Evolutionary conservation across 2,329 filamentous ascomycete species (phyloP).

Genomic region (Venturia nashicola): DNA sequence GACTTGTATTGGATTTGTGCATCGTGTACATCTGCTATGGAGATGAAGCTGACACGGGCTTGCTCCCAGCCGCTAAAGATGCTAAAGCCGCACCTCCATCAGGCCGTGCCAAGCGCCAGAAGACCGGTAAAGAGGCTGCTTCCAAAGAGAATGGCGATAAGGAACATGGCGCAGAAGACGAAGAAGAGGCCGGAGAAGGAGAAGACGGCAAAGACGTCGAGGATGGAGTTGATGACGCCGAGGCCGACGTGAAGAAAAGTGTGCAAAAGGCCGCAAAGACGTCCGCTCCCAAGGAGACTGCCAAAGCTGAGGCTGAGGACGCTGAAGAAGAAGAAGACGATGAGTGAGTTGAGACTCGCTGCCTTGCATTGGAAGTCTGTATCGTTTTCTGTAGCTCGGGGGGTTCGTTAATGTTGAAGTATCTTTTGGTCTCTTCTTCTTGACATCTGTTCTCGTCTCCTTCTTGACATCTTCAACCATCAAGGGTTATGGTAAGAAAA

Average conservation of each 20-base stretch:
- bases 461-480: too few relatives aligned
- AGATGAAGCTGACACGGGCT: background rate
- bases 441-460: too few relatives aligned
- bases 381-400: background rate
- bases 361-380: background rate
- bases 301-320: constrained; percentile 18
- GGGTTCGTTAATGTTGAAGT: background rate
- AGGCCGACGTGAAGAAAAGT: constrained; percentile 16
- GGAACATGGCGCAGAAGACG: constrained; percentile 2
- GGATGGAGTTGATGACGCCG: constrained; percentile 19
- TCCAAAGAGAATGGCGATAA: background rate
- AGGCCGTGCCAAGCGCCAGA: constrained; percentile 22
- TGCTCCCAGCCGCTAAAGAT: constrained; percentile 4
- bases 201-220: constrained; percentile 11
- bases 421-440: too few relatives aligned
- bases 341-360: background rate
- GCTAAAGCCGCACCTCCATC: constrained; percentile 16
- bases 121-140: constrained; percentile 15
- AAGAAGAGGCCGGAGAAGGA: constrained; percentile 14
- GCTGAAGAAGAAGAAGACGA: constrained; percentile 26
- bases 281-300: constrained; percentile 11
- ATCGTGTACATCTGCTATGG: background rate
- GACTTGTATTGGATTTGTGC: background rate
- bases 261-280: constrained; percentile 1
- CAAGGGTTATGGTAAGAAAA: too few relatives aligned